Percentiles rank a stretch among this genome's conserved stretches.
These are phyloP conservation scores for Claviceps cyperi DNA, from an alignment of 2,329 filamentous ascomycete genomes.

Conservation along the genomic window DNA sequence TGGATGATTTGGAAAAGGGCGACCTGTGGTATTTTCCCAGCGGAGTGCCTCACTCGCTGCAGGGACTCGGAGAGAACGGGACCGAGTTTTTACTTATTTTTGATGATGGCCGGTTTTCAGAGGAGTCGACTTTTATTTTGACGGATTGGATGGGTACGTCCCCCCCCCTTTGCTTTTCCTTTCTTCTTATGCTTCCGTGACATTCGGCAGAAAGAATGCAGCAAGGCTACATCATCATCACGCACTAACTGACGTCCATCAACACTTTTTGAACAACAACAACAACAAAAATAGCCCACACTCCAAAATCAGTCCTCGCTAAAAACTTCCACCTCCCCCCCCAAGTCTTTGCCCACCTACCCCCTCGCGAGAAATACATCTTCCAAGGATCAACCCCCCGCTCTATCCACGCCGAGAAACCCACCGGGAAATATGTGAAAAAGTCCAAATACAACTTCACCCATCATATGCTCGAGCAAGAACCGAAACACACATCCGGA, in stretches of 20 bases:
- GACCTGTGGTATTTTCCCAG: constrained; percentile 74
- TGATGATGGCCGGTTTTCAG: constrained; percentile 36
- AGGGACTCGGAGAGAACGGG: constrained; percentile 52
- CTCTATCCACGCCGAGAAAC: constrained; percentile 50
- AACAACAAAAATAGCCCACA: constrained; percentile 40
- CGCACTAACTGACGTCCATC: too few species aligned
- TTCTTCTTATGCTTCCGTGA: too few species aligned
- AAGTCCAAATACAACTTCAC: constrained; percentile 55
- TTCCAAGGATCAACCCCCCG: constrained; percentile 55
- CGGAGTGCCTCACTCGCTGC: constrained; percentile 63
- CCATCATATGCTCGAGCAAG: constrained; percentile 56
- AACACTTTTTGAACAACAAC: too few species aligned
- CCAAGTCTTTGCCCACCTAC: constrained; percentile 55
- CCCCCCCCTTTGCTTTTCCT: too few species aligned
- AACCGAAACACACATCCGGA: constrained; percentile 50
- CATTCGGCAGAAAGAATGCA: too few species aligned
- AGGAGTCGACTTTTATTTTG: constrained; percentile 55
- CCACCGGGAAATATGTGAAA: constrained; percentile 45
- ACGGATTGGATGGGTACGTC: constrained; percentile 57
- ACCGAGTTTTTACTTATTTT: constrained; percentile 35
- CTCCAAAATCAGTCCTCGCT: constrained; percentile 53
- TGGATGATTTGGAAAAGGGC: constrained; percentile 62
- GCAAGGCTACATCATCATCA: too few species aligned
- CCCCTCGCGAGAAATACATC: constrained; percentile 58
- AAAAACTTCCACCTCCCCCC: constrained; percentile 64